phyloP scores from a whole-genome alignment of 2,329 filamentous ascomycete species.

The Cercospora sesami region DNA sequence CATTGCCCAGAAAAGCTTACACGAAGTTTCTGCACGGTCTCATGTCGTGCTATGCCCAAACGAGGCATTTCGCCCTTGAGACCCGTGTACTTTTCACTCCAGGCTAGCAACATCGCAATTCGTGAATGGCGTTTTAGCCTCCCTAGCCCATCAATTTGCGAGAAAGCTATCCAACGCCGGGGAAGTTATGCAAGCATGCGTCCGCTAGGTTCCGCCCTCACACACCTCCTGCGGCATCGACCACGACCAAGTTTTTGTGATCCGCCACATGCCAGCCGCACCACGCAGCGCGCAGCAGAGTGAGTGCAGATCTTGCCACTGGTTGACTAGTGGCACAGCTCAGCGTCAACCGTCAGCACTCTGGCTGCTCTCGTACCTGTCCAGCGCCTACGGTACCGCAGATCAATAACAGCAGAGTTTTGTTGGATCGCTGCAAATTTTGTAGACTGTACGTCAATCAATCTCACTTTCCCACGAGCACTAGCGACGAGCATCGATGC shows the following conservation, averaged over 20 bases:
- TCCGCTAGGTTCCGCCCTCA: not conserved
- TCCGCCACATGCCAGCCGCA: not conserved
- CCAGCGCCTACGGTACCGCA: not conserved
- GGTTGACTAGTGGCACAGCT: constrained; percentile 1
- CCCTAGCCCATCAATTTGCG: constrained; percentile 12
- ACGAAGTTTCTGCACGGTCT: constrained; percentile 17
- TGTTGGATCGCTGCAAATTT: constrained; percentile 3
- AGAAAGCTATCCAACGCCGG: constrained; percentile 16
- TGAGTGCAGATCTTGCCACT: constrained; percentile 4
- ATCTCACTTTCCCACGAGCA: not conserved
- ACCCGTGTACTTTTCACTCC: constrained; percentile 12
- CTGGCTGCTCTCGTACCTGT: not conserved
- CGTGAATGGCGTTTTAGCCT: constrained; percentile 7
- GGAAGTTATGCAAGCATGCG: constrained; percentile 15
- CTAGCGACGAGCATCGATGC: not conserved
- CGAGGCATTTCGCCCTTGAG: constrained; percentile 11
- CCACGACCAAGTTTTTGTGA: constrained; percentile 5
- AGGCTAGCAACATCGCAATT: constrained; percentile 13
- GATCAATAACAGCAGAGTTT: constrained; percentile 4
- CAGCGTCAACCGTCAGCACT: not conserved
- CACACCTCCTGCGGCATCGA: constrained; percentile 1
- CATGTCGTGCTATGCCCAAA: constrained; percentile 13
- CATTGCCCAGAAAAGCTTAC: constrained; percentile 14
- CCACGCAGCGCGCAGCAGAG: not conserved
- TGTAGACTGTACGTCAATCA: not conserved